Evolutionary conservation across 148 eudicot genomes (phyloP), one percentile per base, ranked within the genome.

Genomic region (Cornus controversa): DNA sequence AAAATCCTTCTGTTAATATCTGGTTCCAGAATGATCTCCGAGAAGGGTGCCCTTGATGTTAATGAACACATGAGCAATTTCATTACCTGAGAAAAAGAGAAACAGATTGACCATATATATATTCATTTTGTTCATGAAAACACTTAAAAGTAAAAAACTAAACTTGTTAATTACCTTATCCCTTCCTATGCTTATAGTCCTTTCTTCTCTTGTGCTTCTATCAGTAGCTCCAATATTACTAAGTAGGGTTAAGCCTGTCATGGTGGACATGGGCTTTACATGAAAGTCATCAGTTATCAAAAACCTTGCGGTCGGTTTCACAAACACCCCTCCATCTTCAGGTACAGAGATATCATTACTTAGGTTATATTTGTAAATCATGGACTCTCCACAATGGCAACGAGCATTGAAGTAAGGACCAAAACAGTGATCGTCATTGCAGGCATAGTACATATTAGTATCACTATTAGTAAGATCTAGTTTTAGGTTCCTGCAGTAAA

Each of bases 231-330:
- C 65, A 72, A 54, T 7, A 23, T 37, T 22, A 7, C 24, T 22
- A 72, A 54, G 64, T 23, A 53, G 36, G 37, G 40, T 5, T 27
- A 53, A 25, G 24, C 23, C 40, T 6, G 6, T 57, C 64, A 24
- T 53, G 1, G 36, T 57, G 22, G 75, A 50, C 1, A 50, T 16
- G 20, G 57, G 57, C 57, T 16, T 13, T 3, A 50, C 57, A 4
- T 50, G 3, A 8, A 72, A 18, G n/a, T 72, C 65, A 50, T 54
- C 36, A 15, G 34, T 53, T 14, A 72, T 54, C 34, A 72, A 27
- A 53, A 72, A 72, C 6, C 75, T 29, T 26, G 75, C 2, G 9
- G 37, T 50, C 24, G 75, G 23, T 72, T 72, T 54, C n/a, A 54
- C 28, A 15, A 72, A 26, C 25, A 50, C 37, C 9, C 75, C 64